phyloP scores from a whole-genome alignment of 441 rosid genomes.

The Flueggea neowawraea region DNA sequence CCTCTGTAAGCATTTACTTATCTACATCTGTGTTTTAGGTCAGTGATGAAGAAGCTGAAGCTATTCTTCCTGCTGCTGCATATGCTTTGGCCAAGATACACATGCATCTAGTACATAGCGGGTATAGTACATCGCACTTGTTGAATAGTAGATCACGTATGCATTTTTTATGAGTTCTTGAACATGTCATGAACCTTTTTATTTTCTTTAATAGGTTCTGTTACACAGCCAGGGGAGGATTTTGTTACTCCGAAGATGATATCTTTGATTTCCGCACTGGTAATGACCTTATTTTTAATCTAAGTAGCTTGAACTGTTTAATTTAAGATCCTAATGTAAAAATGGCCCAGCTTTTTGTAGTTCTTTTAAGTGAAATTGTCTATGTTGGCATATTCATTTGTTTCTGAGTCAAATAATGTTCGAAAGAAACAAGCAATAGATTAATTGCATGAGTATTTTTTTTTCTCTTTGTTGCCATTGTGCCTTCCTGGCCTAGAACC shows the following conservation, averaged over 20 bases:
- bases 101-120: constrained; percentile 91
- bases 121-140: constrained; percentile 38
- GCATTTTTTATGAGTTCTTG: neutral
- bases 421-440: too few species aligned
- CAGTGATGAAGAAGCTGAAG: constrained; percentile 83
- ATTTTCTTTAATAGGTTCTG: constrained; percentile 63
- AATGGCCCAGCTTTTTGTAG: neutral
- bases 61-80: constrained; percentile 82
- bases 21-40: constrained; percentile 28
- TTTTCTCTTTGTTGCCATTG: too few species aligned
- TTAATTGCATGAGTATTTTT: too few species aligned
- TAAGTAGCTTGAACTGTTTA: neutral
- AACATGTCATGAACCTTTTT: neutral
- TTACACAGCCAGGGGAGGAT: constrained; percentile 94
- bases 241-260: constrained; percentile 88
- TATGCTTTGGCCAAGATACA: constrained; percentile 94
- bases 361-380: neutral
- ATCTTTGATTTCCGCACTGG: constrained; percentile 91
- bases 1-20: too few species aligned
- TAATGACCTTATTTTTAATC: constrained; percentile 19
- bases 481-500: too few species aligned
- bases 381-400: neutral
- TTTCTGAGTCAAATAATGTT: neutral
- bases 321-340: neutral
- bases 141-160: neutral